These are phyloP conservation scores for Holtermannia corniformis DNA, from an alignment of 768 basidiomycete genomes.

Conservation along the genomic window DNA sequence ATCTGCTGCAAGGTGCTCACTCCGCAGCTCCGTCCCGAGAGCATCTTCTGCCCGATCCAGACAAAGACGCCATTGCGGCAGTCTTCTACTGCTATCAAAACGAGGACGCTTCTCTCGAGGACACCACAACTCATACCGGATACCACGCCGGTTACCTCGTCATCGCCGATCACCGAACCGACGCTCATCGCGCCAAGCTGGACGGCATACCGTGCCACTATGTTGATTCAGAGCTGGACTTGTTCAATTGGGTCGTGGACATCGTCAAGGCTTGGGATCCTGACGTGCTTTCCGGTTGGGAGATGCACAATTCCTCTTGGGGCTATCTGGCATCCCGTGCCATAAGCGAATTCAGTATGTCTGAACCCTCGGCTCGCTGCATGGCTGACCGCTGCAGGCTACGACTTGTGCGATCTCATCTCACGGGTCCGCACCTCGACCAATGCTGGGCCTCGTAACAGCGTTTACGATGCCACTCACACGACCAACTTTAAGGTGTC, in stretches of 20 bases:
- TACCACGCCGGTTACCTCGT: slow-evolving; percentile 38
- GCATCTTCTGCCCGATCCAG: slow-evolving; percentile 56
- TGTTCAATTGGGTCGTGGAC: slow-evolving; percentile 69
- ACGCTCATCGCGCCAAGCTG: slow-evolving; percentile 35
- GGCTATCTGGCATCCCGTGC: slow-evolving; percentile 74
- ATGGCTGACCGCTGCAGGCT: slow-evolving; percentile 48
- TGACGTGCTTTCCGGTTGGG: slow-evolving; percentile 87
- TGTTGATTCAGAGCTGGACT: slow-evolving; percentile 62
- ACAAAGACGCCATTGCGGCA: slow-evolving; percentile 56
- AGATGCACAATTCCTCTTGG: slow-evolving; percentile 80
- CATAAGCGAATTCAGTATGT: slow-evolving; percentile 32
- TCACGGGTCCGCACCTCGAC: slow-evolving; percentile 55
- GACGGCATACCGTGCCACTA: slow-evolving; percentile 42
- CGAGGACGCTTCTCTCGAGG: slow-evolving; percentile 38
- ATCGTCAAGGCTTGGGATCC: slow-evolving; percentile 69
- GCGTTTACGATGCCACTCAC: slow-evolving; percentile 60
- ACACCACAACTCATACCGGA: slow-evolving; percentile 22
- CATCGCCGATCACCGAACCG: slow-evolving; percentile 9
- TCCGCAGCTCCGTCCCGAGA: slow-evolving; percentile 54
- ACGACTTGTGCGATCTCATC: slow-evolving; percentile 63
- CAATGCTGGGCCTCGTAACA: slow-evolving; percentile 28
- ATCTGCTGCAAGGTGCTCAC: neutral
- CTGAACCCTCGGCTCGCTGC: too few species aligned
- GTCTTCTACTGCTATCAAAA: slow-evolving; percentile 66
- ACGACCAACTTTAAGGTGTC: slow-evolving; percentile 72